phyloP scores from a whole-genome alignment of 2,329 filamentous ascomycete genomes.

The Fonsecaea pedrosoi region DNA sequence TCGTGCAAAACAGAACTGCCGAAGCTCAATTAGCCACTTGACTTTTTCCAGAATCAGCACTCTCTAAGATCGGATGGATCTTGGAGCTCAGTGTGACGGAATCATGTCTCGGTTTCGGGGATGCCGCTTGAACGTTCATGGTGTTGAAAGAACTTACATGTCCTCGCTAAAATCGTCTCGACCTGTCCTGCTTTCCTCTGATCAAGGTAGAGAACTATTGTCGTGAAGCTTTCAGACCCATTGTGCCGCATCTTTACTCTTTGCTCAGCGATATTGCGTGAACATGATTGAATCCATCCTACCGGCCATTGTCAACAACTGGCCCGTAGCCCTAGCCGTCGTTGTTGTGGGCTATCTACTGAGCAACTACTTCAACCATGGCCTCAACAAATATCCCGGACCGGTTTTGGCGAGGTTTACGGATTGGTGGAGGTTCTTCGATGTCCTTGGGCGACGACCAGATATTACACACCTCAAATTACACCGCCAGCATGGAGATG shows the following conservation, averaged over 20 bases:
- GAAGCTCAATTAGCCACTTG: conserved; percentile 25
- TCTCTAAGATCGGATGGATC: conserved; percentile 27
- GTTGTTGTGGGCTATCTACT: conserved; percentile 32
- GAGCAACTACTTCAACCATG: conserved; percentile 39
- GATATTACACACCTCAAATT: conserved; percentile 72
- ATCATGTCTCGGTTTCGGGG: conserved; percentile 8
- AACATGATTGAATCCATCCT: conserved; percentile 38
- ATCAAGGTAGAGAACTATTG: neutral
- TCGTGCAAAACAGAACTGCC: conserved; percentile 31
- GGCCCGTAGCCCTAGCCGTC: conserved; percentile 32
- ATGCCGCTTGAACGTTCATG: conserved; percentile 5
- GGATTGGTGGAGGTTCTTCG: conserved; percentile 76
- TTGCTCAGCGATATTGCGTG: neutral
- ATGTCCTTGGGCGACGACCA: conserved; percentile 69
- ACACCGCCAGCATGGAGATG: conserved; percentile 73
- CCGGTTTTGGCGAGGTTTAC: conserved; percentile 71
- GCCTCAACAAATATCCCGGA: conserved; percentile 65
- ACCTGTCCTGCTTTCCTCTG: neutral
- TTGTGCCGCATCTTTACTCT: conserved; percentile 4
- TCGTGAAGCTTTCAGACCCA: neutral
- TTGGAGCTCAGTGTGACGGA: conserved; percentile 13
- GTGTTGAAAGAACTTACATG: conserved; percentile 1
- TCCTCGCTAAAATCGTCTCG: conserved; percentile 2
- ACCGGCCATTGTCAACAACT: conserved; percentile 31
- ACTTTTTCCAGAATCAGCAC: conserved; percentile 14